A percentile compares a stretch with the other conserved stretches of the same genome.
Conservation (phyloP, 768 basidiomycete species). For the Naganishia antarctica region DNA sequence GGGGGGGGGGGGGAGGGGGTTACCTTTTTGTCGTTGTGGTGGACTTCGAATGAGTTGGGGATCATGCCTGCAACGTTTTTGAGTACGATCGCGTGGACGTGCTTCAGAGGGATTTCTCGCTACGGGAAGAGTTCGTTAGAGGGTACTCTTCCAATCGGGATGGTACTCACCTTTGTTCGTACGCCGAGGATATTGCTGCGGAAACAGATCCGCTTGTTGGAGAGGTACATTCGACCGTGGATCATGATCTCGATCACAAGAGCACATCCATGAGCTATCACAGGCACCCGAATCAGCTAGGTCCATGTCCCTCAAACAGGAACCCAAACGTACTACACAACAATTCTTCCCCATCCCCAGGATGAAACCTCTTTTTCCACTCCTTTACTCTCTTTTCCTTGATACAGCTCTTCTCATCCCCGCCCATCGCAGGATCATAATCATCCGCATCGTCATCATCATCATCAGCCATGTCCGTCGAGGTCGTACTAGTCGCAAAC, state of each 20-base stretch:
- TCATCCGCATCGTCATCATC: constrained; percentile 16
- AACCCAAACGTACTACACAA: constrained; percentile 31
- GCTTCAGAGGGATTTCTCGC: constrained; percentile 29
- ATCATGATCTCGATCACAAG: constrained; percentile 35
- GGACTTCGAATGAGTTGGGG: constrained; percentile 35
- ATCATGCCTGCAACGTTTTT: constrained; percentile 34
- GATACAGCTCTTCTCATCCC: constrained; percentile 20
- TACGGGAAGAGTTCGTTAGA: background rate
- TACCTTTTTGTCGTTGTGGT: constrained; percentile 14
- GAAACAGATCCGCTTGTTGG: constrained; percentile 28
- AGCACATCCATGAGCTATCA: constrained; percentile 32
- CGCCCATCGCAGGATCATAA: constrained; percentile 6
- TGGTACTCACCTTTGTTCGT: constrained; percentile 33
- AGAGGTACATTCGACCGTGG: constrained; percentile 35
- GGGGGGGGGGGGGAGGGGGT: too few relatives aligned
- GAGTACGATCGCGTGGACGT: constrained; percentile 25
- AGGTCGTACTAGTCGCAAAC: background rate
- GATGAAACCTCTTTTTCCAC: constrained; percentile 33
- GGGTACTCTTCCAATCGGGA: background rate
- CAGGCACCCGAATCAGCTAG: background rate
- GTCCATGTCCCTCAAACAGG: too few relatives aligned
- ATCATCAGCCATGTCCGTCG: background rate
- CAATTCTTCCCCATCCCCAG: constrained; percentile 29
- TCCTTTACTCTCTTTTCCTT: constrained; percentile 34
- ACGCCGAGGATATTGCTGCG: constrained; percentile 35